Evolutionary conservation across 169 alveolate species (phyloP).

Genomic region (Condylostoma magnum): DNA sequence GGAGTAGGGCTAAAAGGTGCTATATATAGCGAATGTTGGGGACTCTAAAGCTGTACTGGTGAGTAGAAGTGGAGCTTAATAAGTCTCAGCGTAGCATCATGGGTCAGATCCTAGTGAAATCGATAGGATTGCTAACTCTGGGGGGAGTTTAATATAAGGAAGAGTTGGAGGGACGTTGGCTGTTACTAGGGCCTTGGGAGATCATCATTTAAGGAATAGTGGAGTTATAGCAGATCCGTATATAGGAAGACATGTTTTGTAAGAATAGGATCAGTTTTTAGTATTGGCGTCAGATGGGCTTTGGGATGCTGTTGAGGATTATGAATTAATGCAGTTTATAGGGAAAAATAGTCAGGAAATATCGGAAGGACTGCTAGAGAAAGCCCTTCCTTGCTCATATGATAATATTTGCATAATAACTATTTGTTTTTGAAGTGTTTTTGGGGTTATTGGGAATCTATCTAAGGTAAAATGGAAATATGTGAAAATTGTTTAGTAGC

Average conservation of each 20-base stretch:
- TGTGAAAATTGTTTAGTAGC: too few species aligned
- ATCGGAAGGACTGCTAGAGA: constrained; percentile 47
- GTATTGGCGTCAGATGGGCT: constrained; percentile 80
- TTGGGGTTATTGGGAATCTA: too few species aligned
- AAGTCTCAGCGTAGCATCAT: constrained; percentile 61
- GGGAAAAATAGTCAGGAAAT: constrained; percentile 49
- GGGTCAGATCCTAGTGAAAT: constrained; percentile 56
- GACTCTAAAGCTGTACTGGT: constrained; percentile 69
- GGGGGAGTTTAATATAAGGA: constrained; percentile 62
- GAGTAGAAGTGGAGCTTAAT: constrained; percentile 54
- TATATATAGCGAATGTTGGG: constrained; percentile 70
- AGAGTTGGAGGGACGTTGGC: constrained; percentile 76
- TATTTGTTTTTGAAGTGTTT: constrained; percentile 38
- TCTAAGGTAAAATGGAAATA: too few species aligned
- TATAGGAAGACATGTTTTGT: constrained; percentile 45
- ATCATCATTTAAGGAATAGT: constrained; percentile 55
- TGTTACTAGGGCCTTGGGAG: constrained; percentile 77
- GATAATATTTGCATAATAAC: constrained; percentile 69
- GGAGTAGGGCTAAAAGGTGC: constrained; percentile 26
- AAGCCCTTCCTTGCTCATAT: constrained; percentile 48
- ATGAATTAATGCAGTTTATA: constrained; percentile 36
- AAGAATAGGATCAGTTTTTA: constrained; percentile 58
- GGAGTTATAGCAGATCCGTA: constrained; percentile 72
- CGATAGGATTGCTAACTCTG: constrained; percentile 46
- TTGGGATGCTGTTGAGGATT: constrained; percentile 69